Base-by-base conservation (phyloP, 164 flowering plant genomes). In the Macadamia integrifolia region DNA sequence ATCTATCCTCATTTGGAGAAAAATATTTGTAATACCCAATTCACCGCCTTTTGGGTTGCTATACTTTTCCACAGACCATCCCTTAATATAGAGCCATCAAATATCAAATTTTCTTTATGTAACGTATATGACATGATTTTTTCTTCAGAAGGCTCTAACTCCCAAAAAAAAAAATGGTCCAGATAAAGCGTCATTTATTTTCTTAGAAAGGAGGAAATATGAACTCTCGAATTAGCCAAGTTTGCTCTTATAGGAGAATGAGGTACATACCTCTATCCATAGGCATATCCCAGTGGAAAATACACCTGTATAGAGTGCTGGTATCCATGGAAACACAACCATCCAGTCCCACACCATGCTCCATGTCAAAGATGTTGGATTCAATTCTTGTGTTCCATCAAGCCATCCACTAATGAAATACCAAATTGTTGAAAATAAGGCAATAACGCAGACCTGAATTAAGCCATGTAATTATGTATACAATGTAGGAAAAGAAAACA, bases 211-310 rank as follows among this genome's bases (percentile, higher is more conserved):
- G 59, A n/a, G 64, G 15, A 46, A 32, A n/a, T 10, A 30, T 48
- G 46, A 48, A 31, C n/a, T 30, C 49, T 9, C 9, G 60, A 12
- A 59, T 8, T 0, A 69, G 50, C n/a, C 30, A 28, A 29, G 14
- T 23, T 2, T 9, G 10, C 7, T 2, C 35, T 9, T 6, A 3
- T 14, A 17, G n/a, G 5, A 6, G 53, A 69, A 46, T 10, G 11
- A 32, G 32, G 58, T 35, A 49, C 60, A n/a, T 81, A 92, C 98
- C 94, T 92, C 98, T 53, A 84, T 64, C 92, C 91, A 89, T 69
- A 88, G 80, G 87, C 96, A 92, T 58, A 89, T 68, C 3, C 88
- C 90, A 32, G 96, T 90, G 55, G 96, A 88, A 58, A 92, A 83
- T 57, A 83, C 57, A 40, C 93, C 96, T 28, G 96, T 92, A 70